Conservation (phyloP, 768 basidiomycete genomes). For the Termitomyces sp. region DNA sequence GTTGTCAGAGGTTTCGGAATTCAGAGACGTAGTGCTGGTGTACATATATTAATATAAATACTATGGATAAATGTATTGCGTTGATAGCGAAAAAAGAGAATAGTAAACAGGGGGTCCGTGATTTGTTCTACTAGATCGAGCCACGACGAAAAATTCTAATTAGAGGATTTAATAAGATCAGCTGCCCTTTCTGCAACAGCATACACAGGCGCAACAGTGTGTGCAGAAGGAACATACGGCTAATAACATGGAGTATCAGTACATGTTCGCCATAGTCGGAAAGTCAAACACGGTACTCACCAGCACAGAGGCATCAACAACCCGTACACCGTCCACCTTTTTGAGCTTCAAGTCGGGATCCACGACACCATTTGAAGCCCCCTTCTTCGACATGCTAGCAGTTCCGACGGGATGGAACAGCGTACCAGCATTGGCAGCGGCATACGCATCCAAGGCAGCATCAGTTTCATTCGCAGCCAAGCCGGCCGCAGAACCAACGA, state of each 20-base stretch:
- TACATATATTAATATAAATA: neutral
- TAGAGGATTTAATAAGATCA: slow-evolving; percentile 6
- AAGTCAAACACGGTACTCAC: slow-evolving; percentile 11
- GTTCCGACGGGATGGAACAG: slow-evolving; percentile 20
- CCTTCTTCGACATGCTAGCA: slow-evolving; percentile 20
- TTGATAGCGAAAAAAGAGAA: too few species aligned
- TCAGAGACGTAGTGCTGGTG: neutral
- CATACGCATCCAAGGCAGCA: slow-evolving; percentile 17
- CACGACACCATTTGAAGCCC: slow-evolving; percentile 21
- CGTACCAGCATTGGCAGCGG: slow-evolving; percentile 9
- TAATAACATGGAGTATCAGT: neutral
- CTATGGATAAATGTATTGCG: neutral
- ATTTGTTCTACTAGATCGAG: too few species aligned
- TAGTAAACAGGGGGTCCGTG: too few species aligned
- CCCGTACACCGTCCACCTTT: slow-evolving; percentile 20
- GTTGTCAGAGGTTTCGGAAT: too few species aligned
- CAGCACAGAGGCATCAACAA: slow-evolving; percentile 29
- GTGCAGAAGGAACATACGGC: slow-evolving; percentile 11
- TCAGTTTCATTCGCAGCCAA: slow-evolving; percentile 6
- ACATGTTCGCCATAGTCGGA: neutral
- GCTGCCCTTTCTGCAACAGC: slow-evolving; percentile 10
- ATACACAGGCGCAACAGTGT: slow-evolving; percentile 6
- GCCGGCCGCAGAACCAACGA: slow-evolving; percentile 3
- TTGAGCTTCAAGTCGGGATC: slow-evolving; percentile 26
- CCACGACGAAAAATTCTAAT: neutral